Conservation (phyloP, 257 asterid genomes). For the Rehmannia glutinosa region DNA sequence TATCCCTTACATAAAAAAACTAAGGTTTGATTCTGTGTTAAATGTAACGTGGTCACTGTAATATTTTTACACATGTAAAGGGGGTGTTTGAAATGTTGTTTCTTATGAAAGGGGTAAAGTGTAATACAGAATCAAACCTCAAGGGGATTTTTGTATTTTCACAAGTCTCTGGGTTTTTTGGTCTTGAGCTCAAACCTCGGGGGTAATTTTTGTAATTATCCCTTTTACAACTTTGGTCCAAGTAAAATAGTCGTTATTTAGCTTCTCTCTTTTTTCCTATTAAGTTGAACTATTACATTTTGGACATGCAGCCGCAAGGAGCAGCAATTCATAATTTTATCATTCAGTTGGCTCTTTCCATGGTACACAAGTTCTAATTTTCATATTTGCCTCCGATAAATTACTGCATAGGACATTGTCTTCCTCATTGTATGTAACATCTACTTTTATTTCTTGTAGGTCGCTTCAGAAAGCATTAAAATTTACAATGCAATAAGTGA, state of each 20-base stretch:
- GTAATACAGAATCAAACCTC: too few relatives aligned
- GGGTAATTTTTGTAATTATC: too few relatives aligned
- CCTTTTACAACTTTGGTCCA: not conserved
- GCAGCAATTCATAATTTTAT: constrained; percentile 79
- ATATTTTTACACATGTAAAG: too few relatives aligned
- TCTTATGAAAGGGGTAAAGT: too few relatives aligned
- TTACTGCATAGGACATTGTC: not conserved
- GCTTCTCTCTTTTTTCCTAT: not conserved
- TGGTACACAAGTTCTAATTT: constrained; percentile 42
- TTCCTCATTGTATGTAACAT: constrained; percentile 4
- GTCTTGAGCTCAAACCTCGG: too few relatives aligned
- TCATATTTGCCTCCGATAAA: not conserved
- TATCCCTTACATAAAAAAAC: too few relatives aligned
- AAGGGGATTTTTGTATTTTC: too few relatives aligned
- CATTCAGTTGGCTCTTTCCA: constrained; percentile 89
- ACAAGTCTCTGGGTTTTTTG: too few relatives aligned
- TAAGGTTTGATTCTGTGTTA: too few relatives aligned
- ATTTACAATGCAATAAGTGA: constrained; percentile 85
- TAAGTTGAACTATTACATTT: constrained; percentile 17
- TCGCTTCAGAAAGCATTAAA: constrained; percentile 91
- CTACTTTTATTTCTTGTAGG: constrained; percentile 38
- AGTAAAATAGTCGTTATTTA: not conserved
- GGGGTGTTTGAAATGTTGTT: too few relatives aligned
- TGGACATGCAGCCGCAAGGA: constrained; percentile 90
- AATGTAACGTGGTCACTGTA: too few relatives aligned